A percentile compares a stretch with the other conserved stretches of the same genome.
Evolutionary conservation across 768 basidiomycete genomes (phyloP).

Genomic region (Candolleomyces eurysporus): DNA sequence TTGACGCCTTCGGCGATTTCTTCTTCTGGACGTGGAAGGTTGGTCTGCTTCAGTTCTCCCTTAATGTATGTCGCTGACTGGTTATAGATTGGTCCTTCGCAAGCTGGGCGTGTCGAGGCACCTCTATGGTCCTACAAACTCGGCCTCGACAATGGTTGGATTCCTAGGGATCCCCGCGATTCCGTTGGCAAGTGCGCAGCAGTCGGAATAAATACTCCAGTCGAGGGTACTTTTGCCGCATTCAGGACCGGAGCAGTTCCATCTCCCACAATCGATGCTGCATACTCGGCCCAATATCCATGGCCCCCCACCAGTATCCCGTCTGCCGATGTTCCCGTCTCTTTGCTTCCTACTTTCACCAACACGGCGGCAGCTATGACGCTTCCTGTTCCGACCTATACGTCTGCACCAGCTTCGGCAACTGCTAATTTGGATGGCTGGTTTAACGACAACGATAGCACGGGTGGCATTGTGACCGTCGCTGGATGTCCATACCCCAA

Average conservation of each 20-base stretch:
- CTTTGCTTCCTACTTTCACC: slow-evolving; percentile 55
- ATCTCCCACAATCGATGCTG: slow-evolving; percentile 34
- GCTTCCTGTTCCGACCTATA: slow-evolving; percentile 33
- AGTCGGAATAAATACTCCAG: slow-evolving; percentile 37
- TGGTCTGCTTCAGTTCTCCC: slow-evolving; percentile 49
- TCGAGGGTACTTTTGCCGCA: slow-evolving; percentile 40
- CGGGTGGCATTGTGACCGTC: slow-evolving; percentile 33
- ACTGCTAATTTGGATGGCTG: slow-evolving; percentile 44
- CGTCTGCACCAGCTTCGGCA: slow-evolving; percentile 30
- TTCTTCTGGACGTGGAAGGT: slow-evolving; percentile 52
- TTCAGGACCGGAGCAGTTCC: slow-evolving; percentile 63
- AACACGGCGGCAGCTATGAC: slow-evolving; percentile 55
- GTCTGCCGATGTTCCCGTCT: slow-evolving; percentile 35
- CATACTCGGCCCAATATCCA: slow-evolving; percentile 32
- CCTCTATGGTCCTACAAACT: slow-evolving; percentile 44
- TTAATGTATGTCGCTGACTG: not conserved
- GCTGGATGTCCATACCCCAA: slow-evolving; percentile 49
- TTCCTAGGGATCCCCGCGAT: slow-evolving; percentile 67
- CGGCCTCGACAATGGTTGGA: slow-evolving; percentile 68
- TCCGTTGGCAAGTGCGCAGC: slow-evolving; percentile 59
- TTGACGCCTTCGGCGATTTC: slow-evolving; percentile 41
- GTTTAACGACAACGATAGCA: slow-evolving; percentile 40
- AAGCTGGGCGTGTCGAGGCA: slow-evolving; percentile 30
- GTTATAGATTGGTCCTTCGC: slow-evolving; percentile 44
- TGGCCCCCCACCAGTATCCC: slow-evolving; percentile 60